Evolutionary conservation across 176 grass and related monocot genomes (phyloP).

Genomic region (Luzula sylvatica): DNA sequence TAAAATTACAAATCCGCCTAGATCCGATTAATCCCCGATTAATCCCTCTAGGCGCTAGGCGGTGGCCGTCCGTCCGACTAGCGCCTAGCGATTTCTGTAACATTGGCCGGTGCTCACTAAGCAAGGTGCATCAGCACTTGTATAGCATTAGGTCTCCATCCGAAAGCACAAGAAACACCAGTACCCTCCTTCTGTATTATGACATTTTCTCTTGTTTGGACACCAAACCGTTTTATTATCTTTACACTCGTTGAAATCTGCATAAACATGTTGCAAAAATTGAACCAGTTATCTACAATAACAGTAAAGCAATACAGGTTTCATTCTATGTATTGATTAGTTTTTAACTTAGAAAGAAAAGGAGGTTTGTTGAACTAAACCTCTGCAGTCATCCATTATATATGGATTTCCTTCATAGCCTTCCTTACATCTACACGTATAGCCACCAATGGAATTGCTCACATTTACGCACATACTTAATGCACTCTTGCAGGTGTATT

Average conservation of each 20-base stretch:
- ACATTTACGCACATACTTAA: not conserved
- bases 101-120: too few species aligned
- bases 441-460: not conserved
- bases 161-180: not conserved
- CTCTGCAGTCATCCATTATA: not conserved
- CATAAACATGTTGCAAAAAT: not conserved
- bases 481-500: not conserved
- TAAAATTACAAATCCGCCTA: too few species aligned
- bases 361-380: not conserved
- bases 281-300: not conserved
- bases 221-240: not conserved
- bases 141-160: not conserved
- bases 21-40: too few species aligned
- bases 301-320: not conserved
- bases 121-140: not conserved
- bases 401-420: slow-evolving; percentile 1
- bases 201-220: not conserved
- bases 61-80: too few species aligned
- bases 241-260: slow-evolving; percentile 7
- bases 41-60: too few species aligned
- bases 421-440: not conserved
- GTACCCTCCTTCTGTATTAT: not conserved
- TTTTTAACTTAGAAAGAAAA: not conserved
- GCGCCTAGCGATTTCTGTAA: too few species aligned
- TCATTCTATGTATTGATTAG: not conserved